Percentiles rank a stretch among this genome's conserved stretches.
phyloP scores from a whole-genome alignment of 768 basidiomycete genomes.

The Phallus indusiatus region DNA sequence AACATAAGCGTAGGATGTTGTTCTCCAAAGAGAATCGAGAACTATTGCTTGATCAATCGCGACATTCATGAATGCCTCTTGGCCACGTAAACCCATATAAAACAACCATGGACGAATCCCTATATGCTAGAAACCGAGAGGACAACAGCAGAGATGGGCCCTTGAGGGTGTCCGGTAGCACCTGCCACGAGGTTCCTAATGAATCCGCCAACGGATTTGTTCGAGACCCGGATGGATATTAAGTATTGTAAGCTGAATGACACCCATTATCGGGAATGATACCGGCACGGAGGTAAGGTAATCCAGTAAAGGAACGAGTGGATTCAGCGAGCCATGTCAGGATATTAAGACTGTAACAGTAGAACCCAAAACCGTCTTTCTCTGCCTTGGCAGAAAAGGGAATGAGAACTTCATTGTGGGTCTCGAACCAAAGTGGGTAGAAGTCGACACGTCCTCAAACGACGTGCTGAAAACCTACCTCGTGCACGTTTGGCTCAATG shows the following conservation, averaged over 20 bases:
- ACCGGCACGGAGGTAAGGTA: constrained; percentile 92
- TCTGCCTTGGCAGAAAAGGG: constrained; percentile 58
- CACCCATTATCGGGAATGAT: constrained; percentile 91
- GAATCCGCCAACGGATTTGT: constrained; percentile 72
- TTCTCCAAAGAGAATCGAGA: constrained; percentile 80
- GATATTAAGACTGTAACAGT: constrained; percentile 74
- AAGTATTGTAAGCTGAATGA: constrained; percentile 96
- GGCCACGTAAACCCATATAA: constrained; percentile 86
- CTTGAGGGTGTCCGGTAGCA: constrained; percentile 95
- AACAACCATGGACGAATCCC: constrained; percentile 80
- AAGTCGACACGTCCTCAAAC: too few species aligned
- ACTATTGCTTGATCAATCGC: constrained; percentile 83
- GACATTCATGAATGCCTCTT: constrained; percentile 88
- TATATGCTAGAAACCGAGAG: constrained; percentile 77
- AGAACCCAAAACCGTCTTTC: constrained; percentile 47
- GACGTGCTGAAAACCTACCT: too few species aligned
- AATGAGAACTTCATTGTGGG: constrained; percentile 51
- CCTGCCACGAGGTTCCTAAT: constrained; percentile 68
- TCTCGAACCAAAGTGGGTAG: too few species aligned
- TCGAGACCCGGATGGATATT: constrained; percentile 63
- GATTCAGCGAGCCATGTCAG: constrained; percentile 74
- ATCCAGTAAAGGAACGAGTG: constrained; percentile 53
- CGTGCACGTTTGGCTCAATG: too few species aligned
- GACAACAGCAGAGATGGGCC: constrained; percentile 87
- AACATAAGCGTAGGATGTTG: constrained; percentile 92